phyloP scores from a whole-genome alignment of 2,329 filamentous ascomycete species.

The Neopestalotiopsis sp. region DNA sequence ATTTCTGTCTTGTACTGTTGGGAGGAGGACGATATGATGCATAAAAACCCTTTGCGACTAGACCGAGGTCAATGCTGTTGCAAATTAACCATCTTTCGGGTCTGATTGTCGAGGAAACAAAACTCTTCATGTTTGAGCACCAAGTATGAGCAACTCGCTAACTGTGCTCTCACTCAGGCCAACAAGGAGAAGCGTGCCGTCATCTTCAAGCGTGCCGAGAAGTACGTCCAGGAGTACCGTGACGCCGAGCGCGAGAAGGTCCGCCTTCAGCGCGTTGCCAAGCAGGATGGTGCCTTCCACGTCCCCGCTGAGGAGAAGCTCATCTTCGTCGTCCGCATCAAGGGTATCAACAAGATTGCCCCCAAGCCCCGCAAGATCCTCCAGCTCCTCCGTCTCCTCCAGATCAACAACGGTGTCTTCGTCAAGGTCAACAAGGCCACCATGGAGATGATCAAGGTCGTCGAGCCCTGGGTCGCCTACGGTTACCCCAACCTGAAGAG shows the following conservation, averaged over 20 bases:
- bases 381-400: conserved; percentile 97
- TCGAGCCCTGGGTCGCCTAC: conserved; percentile 99
- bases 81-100: conserved; percentile 99
- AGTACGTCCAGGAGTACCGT: conserved; percentile 99
- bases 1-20: conserved; percentile 27
- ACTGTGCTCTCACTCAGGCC: conserved; percentile 60
- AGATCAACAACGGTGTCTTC: conserved; percentile 99
- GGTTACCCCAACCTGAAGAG: conserved; percentile 99
- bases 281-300: conserved; percentile 92
- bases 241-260: conserved; percentile 98
- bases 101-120: conserved; percentile 67
- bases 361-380: conserved; percentile 99
- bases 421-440: conserved; percentile 98
- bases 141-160: not conserved
- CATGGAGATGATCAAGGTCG: conserved; percentile 94
- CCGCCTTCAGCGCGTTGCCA: conserved; percentile 86
- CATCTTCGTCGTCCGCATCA: conserved; percentile 98
- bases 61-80: conserved; percentile 97
- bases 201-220: conserved; percentile 99
- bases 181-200: conserved; percentile 98
- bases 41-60: conserved; percentile 89
- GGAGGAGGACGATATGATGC: conserved; percentile 74
- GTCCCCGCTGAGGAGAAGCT: conserved; percentile 94
- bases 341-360: conserved; percentile 99
- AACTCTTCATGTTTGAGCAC: not conserved